phyloP scores from a whole-genome alignment of 139 green algal genomes.

The Coelastrella sp. region DNA sequence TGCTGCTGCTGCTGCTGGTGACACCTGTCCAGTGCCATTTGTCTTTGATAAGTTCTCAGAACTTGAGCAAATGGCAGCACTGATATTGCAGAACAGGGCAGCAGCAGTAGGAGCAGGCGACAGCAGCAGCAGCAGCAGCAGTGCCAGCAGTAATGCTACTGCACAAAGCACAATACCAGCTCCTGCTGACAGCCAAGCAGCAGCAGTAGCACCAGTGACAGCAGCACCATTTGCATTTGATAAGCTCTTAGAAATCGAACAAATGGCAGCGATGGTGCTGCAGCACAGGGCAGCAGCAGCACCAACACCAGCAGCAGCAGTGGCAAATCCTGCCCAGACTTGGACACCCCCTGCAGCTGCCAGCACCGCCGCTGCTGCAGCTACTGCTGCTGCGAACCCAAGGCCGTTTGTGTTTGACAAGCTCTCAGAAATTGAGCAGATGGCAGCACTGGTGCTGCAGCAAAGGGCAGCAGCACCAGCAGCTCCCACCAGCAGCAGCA shows the following conservation, averaged over 20 bases:
- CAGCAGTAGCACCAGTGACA: too few species aligned
- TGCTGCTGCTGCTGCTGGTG: background rate
- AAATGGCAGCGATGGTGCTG: too few species aligned
- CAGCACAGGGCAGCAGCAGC: too few species aligned
- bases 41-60: background rate
- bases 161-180: too few species aligned
- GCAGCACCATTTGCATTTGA: too few species aligned
- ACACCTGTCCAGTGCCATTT: background rate
- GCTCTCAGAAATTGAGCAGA: background rate
- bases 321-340: background rate
- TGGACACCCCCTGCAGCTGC: background rate
- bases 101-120: background rate
- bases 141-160: too few species aligned
- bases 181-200: too few species aligned
- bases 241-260: too few species aligned
- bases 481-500: background rate
- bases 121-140: too few species aligned
- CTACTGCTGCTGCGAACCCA: background rate
- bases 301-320: background rate
- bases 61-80: conserved; percentile 5
- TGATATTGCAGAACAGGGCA: background rate
- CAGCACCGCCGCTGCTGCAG: background rate
- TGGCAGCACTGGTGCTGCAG: background rate
- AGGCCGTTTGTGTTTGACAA: background rate
- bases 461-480: background rate